Percentiles rank a stretch among this genome's conserved stretches.
Evolutionary conservation across 345 rosid species (phyloP).

Genomic region (Corchorus capsularis): DNA sequence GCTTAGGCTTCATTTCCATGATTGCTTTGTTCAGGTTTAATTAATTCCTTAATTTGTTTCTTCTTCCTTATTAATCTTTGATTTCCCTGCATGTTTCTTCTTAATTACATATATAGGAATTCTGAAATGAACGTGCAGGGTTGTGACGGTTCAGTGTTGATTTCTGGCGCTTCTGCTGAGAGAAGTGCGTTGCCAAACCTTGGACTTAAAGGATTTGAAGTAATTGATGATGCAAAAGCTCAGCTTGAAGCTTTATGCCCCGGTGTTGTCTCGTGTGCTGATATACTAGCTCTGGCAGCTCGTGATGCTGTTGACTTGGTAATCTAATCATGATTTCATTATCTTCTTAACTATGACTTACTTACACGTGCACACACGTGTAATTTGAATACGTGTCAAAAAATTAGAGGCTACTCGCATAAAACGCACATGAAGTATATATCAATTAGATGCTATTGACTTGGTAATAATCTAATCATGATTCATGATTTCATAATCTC

Average conservation of each 20-base stretch:
- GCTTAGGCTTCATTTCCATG: conserved; percentile 79
- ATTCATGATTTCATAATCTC: too few relatives aligned
- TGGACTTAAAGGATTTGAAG: conserved; percentile 36
- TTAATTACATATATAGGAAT: not conserved
- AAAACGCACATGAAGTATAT: too few relatives aligned
- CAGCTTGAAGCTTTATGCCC: conserved; percentile 38
- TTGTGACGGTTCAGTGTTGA: conserved; percentile 42
- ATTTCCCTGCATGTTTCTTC: too few relatives aligned
- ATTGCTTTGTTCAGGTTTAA: conserved; percentile 75
- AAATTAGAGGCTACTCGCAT: too few relatives aligned
- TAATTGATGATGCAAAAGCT: conserved; percentile 39
- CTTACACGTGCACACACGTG: too few relatives aligned
- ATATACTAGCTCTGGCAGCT: conserved; percentile 41
- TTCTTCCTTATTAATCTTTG: not conserved
- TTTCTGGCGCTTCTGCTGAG: conserved; percentile 34
- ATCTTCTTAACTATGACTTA: too few relatives aligned
- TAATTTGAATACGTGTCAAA: too few relatives aligned
- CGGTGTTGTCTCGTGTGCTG: conserved; percentile 40
- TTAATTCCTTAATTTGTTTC: not conserved
- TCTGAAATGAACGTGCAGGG: conserved; percentile 30
- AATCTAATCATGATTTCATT: not conserved
- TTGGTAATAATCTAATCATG: too few relatives aligned
- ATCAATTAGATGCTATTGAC: too few relatives aligned
- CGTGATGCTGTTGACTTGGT: conserved; percentile 41
- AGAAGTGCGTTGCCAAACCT: conserved; percentile 38